phyloP scores from a whole-genome alignment of 2,329 filamentous ascomycete genomes.

The Zasmidium cellare region DNA sequence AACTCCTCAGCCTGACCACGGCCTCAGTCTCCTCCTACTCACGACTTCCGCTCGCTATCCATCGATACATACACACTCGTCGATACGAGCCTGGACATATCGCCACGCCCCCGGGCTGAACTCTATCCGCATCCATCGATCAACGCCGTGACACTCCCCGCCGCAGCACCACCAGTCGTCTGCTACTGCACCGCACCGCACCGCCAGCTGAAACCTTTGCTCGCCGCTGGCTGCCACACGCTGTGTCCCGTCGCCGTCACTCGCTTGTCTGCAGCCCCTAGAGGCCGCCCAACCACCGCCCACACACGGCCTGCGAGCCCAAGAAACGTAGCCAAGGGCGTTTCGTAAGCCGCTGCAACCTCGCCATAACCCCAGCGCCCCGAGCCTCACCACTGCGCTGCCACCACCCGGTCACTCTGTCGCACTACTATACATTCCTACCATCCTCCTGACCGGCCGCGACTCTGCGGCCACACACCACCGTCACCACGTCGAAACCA shows the following conservation, averaged over 20 bases:
- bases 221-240: background rate
- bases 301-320: background rate
- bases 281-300: background rate
- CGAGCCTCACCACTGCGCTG: conserved; percentile 4
- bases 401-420: background rate
- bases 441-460: conserved; percentile 20
- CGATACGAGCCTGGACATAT: background rate
- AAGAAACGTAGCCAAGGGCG: background rate
- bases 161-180: background rate
- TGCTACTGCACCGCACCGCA: too few relatives aligned
- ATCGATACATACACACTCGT: too few relatives aligned
- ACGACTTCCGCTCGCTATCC: too few relatives aligned
- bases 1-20: too few relatives aligned
- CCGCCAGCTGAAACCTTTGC: background rate
- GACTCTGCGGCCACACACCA: conserved; percentile 25
- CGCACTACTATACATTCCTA: background rate
- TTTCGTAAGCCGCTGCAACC: background rate
- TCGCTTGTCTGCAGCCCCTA: background rate
- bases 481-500: conserved; percentile 44
- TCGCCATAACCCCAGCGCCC: background rate
- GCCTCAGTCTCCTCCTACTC: too few relatives aligned
- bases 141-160: background rate
- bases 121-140: background rate
- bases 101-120: background rate
- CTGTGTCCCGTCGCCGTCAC: background rate